Percentiles rank a stretch among this genome's conserved stretches.
These are phyloP conservation scores for Vicia sativa DNA, from an alignment of 306 rosid genomes.

Conservation along the genomic window DNA sequence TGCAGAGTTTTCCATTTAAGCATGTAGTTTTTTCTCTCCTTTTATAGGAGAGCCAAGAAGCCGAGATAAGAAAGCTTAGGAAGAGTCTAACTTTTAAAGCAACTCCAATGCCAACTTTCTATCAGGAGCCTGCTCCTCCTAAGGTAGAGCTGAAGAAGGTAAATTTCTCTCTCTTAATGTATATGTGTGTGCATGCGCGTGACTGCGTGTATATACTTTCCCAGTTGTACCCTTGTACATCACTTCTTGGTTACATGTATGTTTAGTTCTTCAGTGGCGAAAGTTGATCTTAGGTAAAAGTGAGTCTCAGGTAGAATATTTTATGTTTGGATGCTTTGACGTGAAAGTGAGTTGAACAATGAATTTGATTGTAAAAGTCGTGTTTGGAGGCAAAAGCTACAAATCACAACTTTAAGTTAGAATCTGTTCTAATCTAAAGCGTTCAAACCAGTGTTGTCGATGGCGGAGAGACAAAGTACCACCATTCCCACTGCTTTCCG, in stretches of 20 bases:
- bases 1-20: slow-evolving; percentile 23
- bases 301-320: neutral
- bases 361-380: neutral
- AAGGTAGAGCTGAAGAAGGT: slow-evolving; percentile 75
- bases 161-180: neutral
- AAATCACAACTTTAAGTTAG: neutral
- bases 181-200: too few species aligned
- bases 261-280: neutral
- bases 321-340: neutral
- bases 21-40: slow-evolving; percentile 14
- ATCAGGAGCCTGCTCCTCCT: slow-evolving; percentile 77
- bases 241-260: neutral
- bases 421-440: neutral
- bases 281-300: neutral
- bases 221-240: neutral
- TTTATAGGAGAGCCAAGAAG: slow-evolving; percentile 80
- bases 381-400: neutral
- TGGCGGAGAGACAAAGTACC: too few species aligned
- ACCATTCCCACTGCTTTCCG: too few species aligned
- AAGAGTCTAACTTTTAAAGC: slow-evolving; percentile 73
- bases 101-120: slow-evolving; percentile 77
- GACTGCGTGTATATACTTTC: neutral
- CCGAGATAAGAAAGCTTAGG: slow-evolving; percentile 70
- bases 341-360: neutral
- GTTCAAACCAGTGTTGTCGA: neutral